Evolutionary conservation across 768 basidiomycete genomes (phyloP), one percentile per base, ranked within the genome.

Genomic region (Xerocomus potaroensis): DNA sequence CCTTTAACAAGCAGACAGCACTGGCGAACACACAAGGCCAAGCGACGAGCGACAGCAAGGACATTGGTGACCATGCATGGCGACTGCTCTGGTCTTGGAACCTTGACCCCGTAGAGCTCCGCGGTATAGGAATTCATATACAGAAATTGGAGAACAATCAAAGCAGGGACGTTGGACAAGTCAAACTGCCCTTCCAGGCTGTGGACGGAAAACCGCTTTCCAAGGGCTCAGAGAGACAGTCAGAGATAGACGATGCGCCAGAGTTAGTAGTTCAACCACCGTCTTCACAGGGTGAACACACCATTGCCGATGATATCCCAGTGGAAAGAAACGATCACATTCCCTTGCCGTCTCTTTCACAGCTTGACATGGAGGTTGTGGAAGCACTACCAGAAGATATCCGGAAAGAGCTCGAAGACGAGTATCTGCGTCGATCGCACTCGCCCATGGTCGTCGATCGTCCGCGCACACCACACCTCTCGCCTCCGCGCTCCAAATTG

Each of bases 81-180:
- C 76, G 78, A 49, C 66, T 96, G 14, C 72, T 95, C 24, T 73
- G 78, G 55, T 75, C 78, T 1, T 83, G 92, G 63, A 72, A 76
- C 30, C 85, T 96, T 41, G 87, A 91, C 51, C 82, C 92, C 0
- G 79, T 72, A 48, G 95, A 97, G 51, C 69, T 98, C n/a, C 77
- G 95, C 18, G 95, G 95, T 1, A 79, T 98, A 46, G 92, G 90
- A 0, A 84, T 98, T 8, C 91, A 94, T 57, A 79, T 97, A 11
- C 83, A 87, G 58, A 97, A 93, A 62, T 74, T 98, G 5, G 91
- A 96, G 65, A 70, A 74, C 7, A 56, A 62, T 4, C 59, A 61
- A 19, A 57, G 53, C 12, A 57, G 62, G 9, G 70, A 73, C 14
- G 54, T 66, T 4, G 84, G 81, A 1, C 91, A 92, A 60, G 75